Percentiles rank a stretch among this genome's conserved stretches.
phyloP scores from a whole-genome alignment of 164 flowering plant species.

The Chloranthus sessilifolius region DNA sequence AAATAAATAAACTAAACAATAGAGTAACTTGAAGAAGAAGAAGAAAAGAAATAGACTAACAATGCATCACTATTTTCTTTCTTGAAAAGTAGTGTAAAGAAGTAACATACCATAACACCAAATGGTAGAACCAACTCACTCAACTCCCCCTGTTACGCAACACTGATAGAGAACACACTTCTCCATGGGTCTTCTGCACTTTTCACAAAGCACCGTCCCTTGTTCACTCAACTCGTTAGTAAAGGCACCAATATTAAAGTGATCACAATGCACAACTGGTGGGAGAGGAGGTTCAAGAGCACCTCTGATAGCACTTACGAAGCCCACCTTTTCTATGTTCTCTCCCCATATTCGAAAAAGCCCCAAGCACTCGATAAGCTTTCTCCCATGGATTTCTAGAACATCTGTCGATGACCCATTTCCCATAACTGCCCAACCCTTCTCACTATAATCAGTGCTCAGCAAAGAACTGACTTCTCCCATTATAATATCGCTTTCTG shows the following conservation, averaged over 20 bases:
- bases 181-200: constrained; percentile 54
- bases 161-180: constrained; percentile 43
- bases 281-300: constrained; percentile 26
- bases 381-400: constrained; percentile 29
- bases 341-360: constrained; percentile 34
- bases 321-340: constrained; percentile 31
- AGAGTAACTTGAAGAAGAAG: too few relatives aligned
- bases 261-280: constrained; percentile 27
- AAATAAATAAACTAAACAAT: too few relatives aligned
- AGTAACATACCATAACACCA: too few relatives aligned
- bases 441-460: constrained; percentile 14
- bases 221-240: constrained; percentile 20
- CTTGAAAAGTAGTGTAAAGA: too few relatives aligned
- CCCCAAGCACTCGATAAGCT: constrained; percentile 29
- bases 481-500: constrained; percentile 26
- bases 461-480: constrained; percentile 40
- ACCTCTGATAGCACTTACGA: constrained; percentile 39
- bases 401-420: constrained; percentile 30
- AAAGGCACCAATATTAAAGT: constrained; percentile 11
- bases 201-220: constrained; percentile 32
- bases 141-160: constrained; percentile 16
- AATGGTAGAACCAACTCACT: too few relatives aligned
- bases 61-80: too few relatives aligned
- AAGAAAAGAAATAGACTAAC: too few relatives aligned
- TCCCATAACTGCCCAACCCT: constrained; percentile 31